Evolutionary conservation across 2,329 filamentous ascomycete genomes (phyloP).

Genomic region (Blastomyces parvus): DNA sequence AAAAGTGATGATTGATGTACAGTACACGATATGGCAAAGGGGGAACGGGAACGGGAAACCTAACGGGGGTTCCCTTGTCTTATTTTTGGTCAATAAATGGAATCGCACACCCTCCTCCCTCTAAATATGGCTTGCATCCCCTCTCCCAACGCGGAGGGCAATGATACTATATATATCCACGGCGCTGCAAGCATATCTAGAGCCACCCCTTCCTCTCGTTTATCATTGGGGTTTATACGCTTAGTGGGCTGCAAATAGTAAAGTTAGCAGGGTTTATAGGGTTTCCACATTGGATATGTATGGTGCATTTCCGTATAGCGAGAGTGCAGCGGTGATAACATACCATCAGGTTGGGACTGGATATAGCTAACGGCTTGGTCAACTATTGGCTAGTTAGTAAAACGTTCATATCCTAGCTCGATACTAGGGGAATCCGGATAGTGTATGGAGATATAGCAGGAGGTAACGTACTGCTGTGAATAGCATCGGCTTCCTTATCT

Average conservation of each 20-base stretch:
- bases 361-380: constrained; percentile 95
- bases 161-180: constrained; percentile 1
- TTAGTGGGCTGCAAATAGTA: constrained; percentile 15
- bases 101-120: constrained; percentile 4
- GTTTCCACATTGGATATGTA: constrained; percentile 14
- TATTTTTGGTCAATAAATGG: constrained; percentile 15
- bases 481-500: constrained; percentile 89
- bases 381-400: constrained; percentile 47
- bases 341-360: constrained; percentile 81
- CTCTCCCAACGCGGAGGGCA: background rate
- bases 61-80: constrained; percentile 16
- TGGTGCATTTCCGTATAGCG: background rate
- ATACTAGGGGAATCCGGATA: background rate
- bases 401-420: background rate
- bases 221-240: background rate
- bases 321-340: constrained; percentile 34
- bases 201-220: background rate
- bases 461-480: constrained; percentile 71
- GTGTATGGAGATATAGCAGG: background rate
- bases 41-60: constrained; percentile 22
- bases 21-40: constrained; percentile 34
- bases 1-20: constrained; percentile 30
- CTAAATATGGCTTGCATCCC: background rate
- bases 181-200: constrained; percentile 1
- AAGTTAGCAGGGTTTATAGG: constrained; percentile 14